Conservation (phyloP, 2,329 filamentous ascomycete genomes). For the Fusarium sp. region DNA sequence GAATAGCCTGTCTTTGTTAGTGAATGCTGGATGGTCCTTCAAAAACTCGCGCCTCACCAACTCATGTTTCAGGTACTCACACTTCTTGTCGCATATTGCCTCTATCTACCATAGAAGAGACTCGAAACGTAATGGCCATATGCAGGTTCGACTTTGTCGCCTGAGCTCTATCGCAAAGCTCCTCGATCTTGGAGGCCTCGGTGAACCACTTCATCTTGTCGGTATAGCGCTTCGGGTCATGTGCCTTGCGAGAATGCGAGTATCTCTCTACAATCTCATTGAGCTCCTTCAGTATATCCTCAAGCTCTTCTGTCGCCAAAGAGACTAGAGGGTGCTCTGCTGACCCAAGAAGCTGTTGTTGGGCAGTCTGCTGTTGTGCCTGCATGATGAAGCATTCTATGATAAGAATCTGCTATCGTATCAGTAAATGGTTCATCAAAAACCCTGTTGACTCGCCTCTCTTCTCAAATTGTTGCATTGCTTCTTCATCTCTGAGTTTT, state of each 20-base stretch:
- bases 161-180: slow-evolving; percentile 14
- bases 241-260: background rate
- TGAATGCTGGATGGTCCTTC: too few species aligned
- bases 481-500: background rate
- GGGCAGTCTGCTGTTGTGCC: background rate
- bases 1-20: background rate
- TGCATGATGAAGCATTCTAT: slow-evolving; percentile 16
- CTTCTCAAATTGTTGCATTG: background rate
- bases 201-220: slow-evolving; percentile 25
- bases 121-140: background rate
- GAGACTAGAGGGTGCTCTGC: slow-evolving; percentile 8
- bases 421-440: background rate
- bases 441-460: background rate
- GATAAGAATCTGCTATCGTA: background rate
- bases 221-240: background rate
- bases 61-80: slow-evolving; percentile 2
- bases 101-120: slow-evolving; percentile 2
- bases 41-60: background rate
- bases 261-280: background rate
- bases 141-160: background rate
- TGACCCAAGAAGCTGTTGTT: background rate
- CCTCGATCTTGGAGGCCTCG: slow-evolving; percentile 7
- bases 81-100: slow-evolving; percentile 12
- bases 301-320: background rate
- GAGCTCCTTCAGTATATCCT: slow-evolving; percentile 1